These are phyloP conservation scores for Salinomyces thailandicus DNA, from an alignment of 2,329 filamentous ascomycete genomes.

Conservation along the genomic window DNA sequence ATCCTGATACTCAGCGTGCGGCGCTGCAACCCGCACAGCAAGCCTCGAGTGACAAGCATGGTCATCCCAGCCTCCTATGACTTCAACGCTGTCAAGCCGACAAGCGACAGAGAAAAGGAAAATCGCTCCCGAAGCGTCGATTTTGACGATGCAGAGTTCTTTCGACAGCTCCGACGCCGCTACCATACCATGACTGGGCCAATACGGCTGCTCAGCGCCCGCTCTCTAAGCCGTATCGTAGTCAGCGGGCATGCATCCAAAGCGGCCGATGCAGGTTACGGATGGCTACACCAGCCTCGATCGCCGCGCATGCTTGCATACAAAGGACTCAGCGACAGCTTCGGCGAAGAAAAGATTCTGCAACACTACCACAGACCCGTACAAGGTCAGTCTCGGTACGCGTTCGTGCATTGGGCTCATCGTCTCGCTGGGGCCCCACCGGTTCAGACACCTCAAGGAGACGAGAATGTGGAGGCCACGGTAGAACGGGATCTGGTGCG, in stretches of 20 bases:
- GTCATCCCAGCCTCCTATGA: slow-evolving; percentile 22
- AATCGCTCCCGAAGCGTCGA: slow-evolving; percentile 16
- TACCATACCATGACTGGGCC: slow-evolving; percentile 22
- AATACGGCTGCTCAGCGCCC: slow-evolving; percentile 22
- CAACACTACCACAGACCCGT: slow-evolving; percentile 25
- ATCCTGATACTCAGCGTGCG: slow-evolving; percentile 25
- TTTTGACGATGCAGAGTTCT: slow-evolving; percentile 28
- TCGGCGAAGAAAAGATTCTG: slow-evolving; percentile 32
- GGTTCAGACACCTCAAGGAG: slow-evolving; percentile 1
- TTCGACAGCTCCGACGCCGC: slow-evolving; percentile 17
- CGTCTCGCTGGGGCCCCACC: slow-evolving; percentile 22
- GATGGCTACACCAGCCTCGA: slow-evolving; percentile 19
- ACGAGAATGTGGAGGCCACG: slow-evolving; percentile 5
- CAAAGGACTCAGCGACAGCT: slow-evolving; percentile 24
- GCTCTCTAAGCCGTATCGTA: slow-evolving; percentile 21
- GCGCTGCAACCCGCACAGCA: slow-evolving; percentile 16
- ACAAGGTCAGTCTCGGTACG: slow-evolving; percentile 28
- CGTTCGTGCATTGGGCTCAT: slow-evolving; percentile 36
- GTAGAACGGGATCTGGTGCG: slow-evolving; percentile 10
- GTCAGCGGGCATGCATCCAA: slow-evolving; percentile 17
- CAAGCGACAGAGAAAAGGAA: slow-evolving; percentile 10
- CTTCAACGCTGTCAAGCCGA: slow-evolving; percentile 14
- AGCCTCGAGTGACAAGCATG: slow-evolving; percentile 16
- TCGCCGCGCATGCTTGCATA: slow-evolving; percentile 22
- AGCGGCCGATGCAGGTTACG: slow-evolving; percentile 19